Base-by-base conservation (phyloP, 805 yeast genomes). In the Lipomyces japonicus region DNA sequence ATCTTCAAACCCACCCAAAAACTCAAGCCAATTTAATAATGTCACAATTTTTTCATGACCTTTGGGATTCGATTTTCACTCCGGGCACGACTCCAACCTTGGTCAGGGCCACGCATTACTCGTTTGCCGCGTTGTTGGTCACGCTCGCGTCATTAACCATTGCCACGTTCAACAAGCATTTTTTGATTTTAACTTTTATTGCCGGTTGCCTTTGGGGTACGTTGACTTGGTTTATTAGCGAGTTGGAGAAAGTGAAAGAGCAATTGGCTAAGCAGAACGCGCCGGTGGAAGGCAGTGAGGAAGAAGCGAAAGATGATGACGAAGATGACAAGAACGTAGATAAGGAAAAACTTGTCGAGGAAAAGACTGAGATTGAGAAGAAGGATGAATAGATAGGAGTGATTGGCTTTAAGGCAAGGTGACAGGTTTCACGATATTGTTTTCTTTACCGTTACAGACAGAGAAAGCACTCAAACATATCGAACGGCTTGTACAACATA, bases 51-150 rank as follows among this genome's bases (percentile, higher is more conserved):
- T 51, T 84, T 32, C 71, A 68, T 23, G 95, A 85, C 23, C 75
- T 91, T 39, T 90, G 97, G 97, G 82, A 85, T 48, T 86, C 95
- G 12, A 79, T 93, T 24, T 86, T 91, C 68, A 82, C 87, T 16
- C 97, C 97, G 4, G 98, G 98, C 1, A 80, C 95, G 0, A 79
- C 93, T 1, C 96, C 97, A 1, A 88, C 95, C 1, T 75, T 93
- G 44, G 74, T 89, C n/a, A 73, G 75, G 34, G 97, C 97, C 1
- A 91, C 97, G 0, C 97, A 93, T 65, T 75, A 72, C 1, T 84
- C 96, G 1, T 93, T 93, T 62, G 71, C 76, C 0, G 74, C 84
- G 9, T 73, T 93, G 48, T 71, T 81, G 10, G 41, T 77, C 3
- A 75, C 86, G 1, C 72, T 91, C 53, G 53, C 71, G 1, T 70